These are phyloP conservation scores for Pseudocercospora pini-densiflorae DNA, from an alignment of 2,329 filamentous ascomycete species.

Conservation along the genomic window DNA sequence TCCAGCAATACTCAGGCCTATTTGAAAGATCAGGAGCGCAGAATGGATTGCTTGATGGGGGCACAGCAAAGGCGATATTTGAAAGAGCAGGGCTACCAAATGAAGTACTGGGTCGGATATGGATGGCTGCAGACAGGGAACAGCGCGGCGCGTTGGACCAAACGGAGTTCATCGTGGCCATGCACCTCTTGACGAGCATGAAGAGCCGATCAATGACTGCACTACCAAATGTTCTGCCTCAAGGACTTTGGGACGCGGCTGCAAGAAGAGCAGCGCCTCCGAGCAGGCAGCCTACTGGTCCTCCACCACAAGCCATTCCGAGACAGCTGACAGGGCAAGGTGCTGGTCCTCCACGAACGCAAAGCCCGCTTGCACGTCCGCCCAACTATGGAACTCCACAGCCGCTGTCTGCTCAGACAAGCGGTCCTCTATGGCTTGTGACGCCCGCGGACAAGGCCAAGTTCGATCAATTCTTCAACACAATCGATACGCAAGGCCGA, in stretches of 20 bases:
- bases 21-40: slow-evolving; percentile 88
- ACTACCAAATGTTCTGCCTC: slow-evolving; percentile 79
- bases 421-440: slow-evolving; percentile 78
- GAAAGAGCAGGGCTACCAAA: slow-evolving; percentile 90
- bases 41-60: slow-evolving; percentile 74
- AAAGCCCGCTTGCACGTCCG: slow-evolving; percentile 60
- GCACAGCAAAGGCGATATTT: slow-evolving; percentile 85
- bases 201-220: slow-evolving; percentile 81
- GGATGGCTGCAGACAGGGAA: slow-evolving; percentile 92
- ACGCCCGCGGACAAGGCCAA: slow-evolving; percentile 81
- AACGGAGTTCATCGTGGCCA: slow-evolving; percentile 96
- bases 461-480: slow-evolving; percentile 85
- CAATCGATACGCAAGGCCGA: slow-evolving; percentile 77
- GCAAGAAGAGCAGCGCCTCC: slow-evolving; percentile 65
- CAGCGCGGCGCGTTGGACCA: slow-evolving; percentile 84
- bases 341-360: slow-evolving; percentile 57
- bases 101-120: slow-evolving; percentile 90
- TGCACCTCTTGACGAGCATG: slow-evolving; percentile 93
- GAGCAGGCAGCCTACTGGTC: slow-evolving; percentile 25
- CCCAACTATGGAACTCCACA: slow-evolving; percentile 54
- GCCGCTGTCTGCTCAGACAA: slow-evolving; percentile 57
- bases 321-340: slow-evolving; percentile 76
- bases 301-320: slow-evolving; percentile 63
- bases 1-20: slow-evolving; percentile 82
- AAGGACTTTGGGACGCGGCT: slow-evolving; percentile 88